Evolutionary conservation across 2,329 filamentous ascomycete species (phyloP), one percentile per base, ranked within the genome.

Genomic region (Apiospora saccharicola): DNA sequence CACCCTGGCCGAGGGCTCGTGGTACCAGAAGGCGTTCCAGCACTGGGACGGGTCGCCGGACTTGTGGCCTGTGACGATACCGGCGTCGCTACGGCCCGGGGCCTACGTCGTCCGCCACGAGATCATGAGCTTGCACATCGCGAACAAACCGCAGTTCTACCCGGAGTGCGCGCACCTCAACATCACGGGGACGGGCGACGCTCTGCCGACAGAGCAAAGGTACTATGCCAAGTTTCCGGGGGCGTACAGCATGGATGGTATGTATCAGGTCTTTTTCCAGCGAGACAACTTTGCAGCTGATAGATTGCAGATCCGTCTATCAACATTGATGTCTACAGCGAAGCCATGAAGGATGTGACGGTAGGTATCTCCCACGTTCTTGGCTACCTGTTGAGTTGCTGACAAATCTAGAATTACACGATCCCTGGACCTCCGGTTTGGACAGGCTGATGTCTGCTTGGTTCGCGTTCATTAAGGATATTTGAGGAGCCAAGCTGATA

Each of bases 71-170:
- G 82, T 82, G 49, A 85, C 81, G 0, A 84, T 89, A 16, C 87
- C 87, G 0, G 75, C 79, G 4, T 81, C 79, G 1, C 79, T 89
- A 26, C 82, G 81, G 68, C 78, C 84, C 0, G 87, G 87, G 5
- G 79, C 86, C 51, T 89, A 89, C 75, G 78, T 89, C 68, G 83
- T 89, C 68, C 79, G 86, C 51, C 87, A 89, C 76, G 87, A 89
- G 80, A 84, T 88, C 71, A 75, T 88, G 44, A 86, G 85, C 67
- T 80, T 89, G 10, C 86, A 89, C 72, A 83, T 88, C 70, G 83
- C 82, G 30, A 82, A 86, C 69, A 83, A 80, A 74, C 85, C 85
- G 8, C 85, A 86, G 77, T 86, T 84, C 75, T 84, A 83, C 69
- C 80, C 81, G 26, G 80, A 83, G 73, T 84, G 82, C 70, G 82